Conservation (phyloP, 441 rosid species). For the Erysimum cheiri region DNA sequence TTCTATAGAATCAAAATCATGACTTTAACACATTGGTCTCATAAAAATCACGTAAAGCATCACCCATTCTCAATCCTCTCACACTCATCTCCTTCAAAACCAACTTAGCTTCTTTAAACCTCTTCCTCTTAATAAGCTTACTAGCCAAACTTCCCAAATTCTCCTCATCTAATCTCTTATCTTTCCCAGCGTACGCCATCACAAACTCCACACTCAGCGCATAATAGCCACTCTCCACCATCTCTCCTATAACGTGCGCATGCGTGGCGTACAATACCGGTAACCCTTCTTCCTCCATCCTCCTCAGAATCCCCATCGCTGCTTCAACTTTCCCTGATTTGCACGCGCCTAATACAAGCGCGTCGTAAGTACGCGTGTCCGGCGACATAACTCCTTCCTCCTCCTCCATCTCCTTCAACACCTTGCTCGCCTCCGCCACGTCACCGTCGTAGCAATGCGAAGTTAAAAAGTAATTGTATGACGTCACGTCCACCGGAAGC, state of each 20-base stretch:
- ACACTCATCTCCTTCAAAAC: conserved; percentile 64
- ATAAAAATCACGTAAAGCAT: conserved; percentile 48
- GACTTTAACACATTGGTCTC: conserved; percentile 26
- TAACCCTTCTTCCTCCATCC: conserved; percentile 65
- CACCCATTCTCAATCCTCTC: conserved; percentile 53
- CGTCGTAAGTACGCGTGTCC: conserved; percentile 69
- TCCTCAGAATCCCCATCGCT: conserved; percentile 61
- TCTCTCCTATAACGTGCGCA: conserved; percentile 56
- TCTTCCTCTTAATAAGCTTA: conserved; percentile 50
- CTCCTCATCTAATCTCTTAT: conserved; percentile 53
- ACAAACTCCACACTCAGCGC: conserved; percentile 61
- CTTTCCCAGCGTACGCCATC: conserved; percentile 57
- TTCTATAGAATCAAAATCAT: conserved; percentile 5
- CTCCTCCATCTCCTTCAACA: conserved; percentile 63
- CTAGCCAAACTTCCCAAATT: conserved; percentile 60
- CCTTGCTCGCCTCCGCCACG: conserved; percentile 50
- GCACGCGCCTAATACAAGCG: conserved; percentile 74
- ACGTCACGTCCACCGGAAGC: conserved; percentile 52
- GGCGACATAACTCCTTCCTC: conserved; percentile 47
- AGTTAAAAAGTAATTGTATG: conserved; percentile 61
- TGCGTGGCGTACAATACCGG: conserved; percentile 57
- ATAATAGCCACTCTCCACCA: conserved; percentile 52
- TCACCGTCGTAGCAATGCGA: conserved; percentile 54
- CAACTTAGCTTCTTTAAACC: conserved; percentile 51
- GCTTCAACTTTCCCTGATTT: conserved; percentile 63